These are phyloP conservation scores for Colletotrichum horii DNA, from an alignment of 2,329 filamentous ascomycete species.

Conservation along the genomic window DNA sequence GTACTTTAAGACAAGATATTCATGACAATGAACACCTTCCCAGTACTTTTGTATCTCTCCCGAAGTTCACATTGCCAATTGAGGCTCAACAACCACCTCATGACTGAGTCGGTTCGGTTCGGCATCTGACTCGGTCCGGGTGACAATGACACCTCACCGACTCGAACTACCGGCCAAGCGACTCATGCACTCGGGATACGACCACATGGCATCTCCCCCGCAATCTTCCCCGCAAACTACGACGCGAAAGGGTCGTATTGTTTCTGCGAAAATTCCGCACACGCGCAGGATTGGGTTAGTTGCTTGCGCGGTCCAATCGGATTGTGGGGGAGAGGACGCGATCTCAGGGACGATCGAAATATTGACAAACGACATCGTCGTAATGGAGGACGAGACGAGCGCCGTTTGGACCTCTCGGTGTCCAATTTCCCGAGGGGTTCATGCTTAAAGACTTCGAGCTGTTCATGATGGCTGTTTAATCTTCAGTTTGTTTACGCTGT, in stretches of 20 bases:
- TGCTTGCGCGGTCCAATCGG: neutral
- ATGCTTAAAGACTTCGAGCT: neutral
- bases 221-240: neutral
- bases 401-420: neutral
- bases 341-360: neutral
- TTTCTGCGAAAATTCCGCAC: neutral
- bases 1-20: neutral
- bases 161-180: neutral
- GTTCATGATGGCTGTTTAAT: neutral
- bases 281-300: neutral
- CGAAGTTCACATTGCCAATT: neutral
- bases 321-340: neutral
- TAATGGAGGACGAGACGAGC: neutral
- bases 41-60: neutral
- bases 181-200: neutral
- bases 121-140: neutral
- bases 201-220: neutral
- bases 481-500: neutral
- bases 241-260: neutral
- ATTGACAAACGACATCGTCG: neutral
- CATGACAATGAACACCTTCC: neutral
- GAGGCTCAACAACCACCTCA: neutral
- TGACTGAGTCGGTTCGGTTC: neutral
- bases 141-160: neutral
- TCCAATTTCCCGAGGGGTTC: neutral